These are phyloP conservation scores for Ophiostoma ulmi DNA, from an alignment of 2,329 filamentous ascomycete species.

Conservation along the genomic window DNA sequence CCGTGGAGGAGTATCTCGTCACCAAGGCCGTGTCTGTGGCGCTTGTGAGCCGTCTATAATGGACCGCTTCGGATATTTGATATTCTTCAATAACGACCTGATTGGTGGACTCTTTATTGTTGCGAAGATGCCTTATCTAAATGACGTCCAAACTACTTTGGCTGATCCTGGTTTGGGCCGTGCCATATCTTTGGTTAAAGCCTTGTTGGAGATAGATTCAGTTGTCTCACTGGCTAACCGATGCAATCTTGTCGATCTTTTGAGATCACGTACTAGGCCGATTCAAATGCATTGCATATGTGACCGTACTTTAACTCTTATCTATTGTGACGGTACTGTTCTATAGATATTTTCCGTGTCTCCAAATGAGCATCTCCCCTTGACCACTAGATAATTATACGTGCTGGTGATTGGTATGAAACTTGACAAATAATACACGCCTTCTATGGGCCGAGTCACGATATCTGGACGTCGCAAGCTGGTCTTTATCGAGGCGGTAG, in stretches of 20 bases:
- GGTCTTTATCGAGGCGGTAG: background rate
- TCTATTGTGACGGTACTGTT: background rate
- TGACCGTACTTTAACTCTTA: background rate
- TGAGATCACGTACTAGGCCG: background rate
- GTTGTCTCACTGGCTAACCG: background rate
- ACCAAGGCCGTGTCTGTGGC: slow-evolving; percentile 30
- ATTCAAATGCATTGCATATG: background rate
- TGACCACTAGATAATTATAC: background rate
- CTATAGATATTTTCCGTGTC: background rate
- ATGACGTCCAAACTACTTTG: background rate
- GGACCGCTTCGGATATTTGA: background rate
- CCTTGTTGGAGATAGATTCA: background rate
- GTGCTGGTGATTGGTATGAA: background rate
- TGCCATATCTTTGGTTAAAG: background rate
- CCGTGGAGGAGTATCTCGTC: slow-evolving; percentile 41
- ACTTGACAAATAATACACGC: background rate
- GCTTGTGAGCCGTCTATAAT: background rate
- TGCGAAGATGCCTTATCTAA: background rate
- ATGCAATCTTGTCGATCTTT: background rate
- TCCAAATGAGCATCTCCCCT: background rate
- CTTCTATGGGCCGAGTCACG: background rate
- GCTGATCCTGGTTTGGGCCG: background rate
- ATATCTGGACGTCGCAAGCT: background rate
- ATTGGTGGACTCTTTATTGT: background rate
- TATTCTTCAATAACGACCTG: background rate